Conservation (phyloP, 192 early-diverging fungal genomes). For the Coemansia sp. region DNA sequence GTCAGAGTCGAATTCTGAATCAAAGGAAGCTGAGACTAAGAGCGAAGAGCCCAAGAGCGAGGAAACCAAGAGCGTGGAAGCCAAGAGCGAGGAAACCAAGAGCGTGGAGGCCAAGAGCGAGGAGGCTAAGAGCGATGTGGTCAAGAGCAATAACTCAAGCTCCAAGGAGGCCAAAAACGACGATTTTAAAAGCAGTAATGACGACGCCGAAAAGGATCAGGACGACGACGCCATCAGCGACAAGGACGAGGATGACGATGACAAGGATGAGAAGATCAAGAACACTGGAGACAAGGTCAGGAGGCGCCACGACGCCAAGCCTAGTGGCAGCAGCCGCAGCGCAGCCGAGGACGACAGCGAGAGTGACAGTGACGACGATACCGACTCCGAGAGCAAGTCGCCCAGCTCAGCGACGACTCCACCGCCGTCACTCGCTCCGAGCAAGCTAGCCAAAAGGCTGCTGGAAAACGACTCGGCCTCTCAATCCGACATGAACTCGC, state of each 20-base stretch:
- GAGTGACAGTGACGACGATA: slow-evolving; percentile 4
- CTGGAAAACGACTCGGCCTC: not conserved
- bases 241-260: slow-evolving; percentile 4
- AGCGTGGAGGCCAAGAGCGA: not conserved
- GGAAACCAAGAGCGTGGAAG: not conserved
- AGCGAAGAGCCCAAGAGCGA: not conserved
- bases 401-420: not conserved
- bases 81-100: not conserved
- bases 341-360: slow-evolving; percentile 9
- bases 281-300: not conserved
- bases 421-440: not conserved
- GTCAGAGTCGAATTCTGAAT: not conserved
- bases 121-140: too few species aligned
- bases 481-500: not conserved
- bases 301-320: not conserved
- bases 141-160: not conserved
- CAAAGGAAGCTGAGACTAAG: not conserved
- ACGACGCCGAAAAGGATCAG: slow-evolving; percentile 10
- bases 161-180: not conserved
- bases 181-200: not conserved
- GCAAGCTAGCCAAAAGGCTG: not conserved
- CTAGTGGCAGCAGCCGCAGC: not conserved
- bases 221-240: not conserved
- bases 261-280: not conserved
- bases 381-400: not conserved